A percentile compares a stretch with the other conserved stretches of the same genome.
Evolutionary conservation across 805 yeast species (phyloP).

Genomic region (Saturnispora diversa): DNA sequence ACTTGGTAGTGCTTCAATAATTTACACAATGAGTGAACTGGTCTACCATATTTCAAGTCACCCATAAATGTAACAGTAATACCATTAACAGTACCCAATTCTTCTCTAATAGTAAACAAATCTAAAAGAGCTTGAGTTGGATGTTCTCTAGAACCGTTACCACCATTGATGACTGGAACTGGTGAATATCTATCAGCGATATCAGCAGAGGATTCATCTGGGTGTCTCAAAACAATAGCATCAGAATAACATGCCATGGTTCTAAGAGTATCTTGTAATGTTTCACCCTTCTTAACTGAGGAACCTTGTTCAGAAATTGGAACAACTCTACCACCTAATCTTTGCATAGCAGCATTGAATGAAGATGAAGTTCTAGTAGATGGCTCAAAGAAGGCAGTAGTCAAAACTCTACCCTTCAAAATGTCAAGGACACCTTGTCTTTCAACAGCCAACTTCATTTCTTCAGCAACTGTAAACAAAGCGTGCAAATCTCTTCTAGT

Average conservation of each 20-base stretch:
- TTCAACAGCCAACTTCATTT: slow-evolving; percentile 93
- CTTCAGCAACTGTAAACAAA: slow-evolving; percentile 94
- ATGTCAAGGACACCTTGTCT: slow-evolving; percentile 91
- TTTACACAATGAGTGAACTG: slow-evolving; percentile 93
- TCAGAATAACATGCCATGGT: slow-evolving; percentile 93
- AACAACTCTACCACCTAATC: slow-evolving; percentile 96
- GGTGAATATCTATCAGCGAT: slow-evolving; percentile 95
- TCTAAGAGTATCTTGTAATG: slow-evolving; percentile 93
- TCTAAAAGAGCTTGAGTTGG: slow-evolving; percentile 98
- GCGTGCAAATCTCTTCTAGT: slow-evolving; percentile 84
- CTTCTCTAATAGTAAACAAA: slow-evolving; percentile 96
- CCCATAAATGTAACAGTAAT: slow-evolving; percentile 98
- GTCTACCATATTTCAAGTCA: slow-evolving; percentile 95
- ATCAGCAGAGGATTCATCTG: slow-evolving; percentile 83
- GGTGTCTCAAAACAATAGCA: slow-evolving; percentile 96
- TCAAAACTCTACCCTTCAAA: slow-evolving; percentile 80
- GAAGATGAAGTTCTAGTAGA: slow-evolving; percentile 95
- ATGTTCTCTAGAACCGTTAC: slow-evolving; percentile 96
- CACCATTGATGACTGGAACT: slow-evolving; percentile 95
- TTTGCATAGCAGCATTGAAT: slow-evolving; percentile 99
- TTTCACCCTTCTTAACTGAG: slow-evolving; percentile 97
- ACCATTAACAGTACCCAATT: slow-evolving; percentile 96
- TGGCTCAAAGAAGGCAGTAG: slow-evolving; percentile 97
- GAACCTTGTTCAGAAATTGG: slow-evolving; percentile 78
- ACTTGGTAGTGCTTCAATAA: slow-evolving; percentile 89